Conservation (phyloP, 2,329 filamentous ascomycete species). For the Phaeosphaeria sp. region DNA sequence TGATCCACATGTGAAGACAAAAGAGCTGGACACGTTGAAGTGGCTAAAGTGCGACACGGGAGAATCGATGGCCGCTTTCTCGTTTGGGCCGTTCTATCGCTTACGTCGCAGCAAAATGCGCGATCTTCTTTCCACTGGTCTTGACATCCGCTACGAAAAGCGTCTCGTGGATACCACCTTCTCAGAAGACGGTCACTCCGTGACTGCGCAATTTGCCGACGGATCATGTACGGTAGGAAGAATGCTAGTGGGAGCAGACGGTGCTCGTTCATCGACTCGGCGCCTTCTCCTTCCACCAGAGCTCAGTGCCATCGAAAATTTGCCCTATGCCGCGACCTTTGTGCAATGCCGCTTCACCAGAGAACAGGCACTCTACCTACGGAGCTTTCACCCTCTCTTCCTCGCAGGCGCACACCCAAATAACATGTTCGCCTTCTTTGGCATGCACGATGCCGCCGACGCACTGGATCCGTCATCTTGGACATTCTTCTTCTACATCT, state of each 20-base stretch:
- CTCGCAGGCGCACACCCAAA: constrained; percentile 53
- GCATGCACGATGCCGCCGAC: constrained; percentile 51
- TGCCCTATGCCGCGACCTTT: constrained; percentile 56
- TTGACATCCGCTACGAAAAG: constrained; percentile 49
- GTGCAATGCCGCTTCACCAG: constrained; percentile 51
- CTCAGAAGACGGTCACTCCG: constrained; percentile 36
- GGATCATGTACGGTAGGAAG: constrained; percentile 36
- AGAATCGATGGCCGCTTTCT: constrained; percentile 41
- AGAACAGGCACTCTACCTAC: constrained; percentile 53
- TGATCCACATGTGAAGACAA: constrained; percentile 56
- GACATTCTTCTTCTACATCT: constrained; percentile 59
- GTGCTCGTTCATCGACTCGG: constrained; percentile 41
- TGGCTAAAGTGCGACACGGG: constrained; percentile 46
- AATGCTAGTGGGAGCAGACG: constrained; percentile 48
- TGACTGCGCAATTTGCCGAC: constrained; percentile 46
- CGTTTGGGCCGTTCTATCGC: constrained; percentile 45
- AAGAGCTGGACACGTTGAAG: constrained; percentile 40
- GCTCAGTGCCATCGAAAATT: constrained; percentile 39
- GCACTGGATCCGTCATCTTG: constrained; percentile 49
- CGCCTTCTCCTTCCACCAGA: constrained; percentile 36
- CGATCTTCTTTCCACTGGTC: constrained; percentile 32
- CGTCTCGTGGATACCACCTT: constrained; percentile 43
- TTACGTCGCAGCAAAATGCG: constrained; percentile 44
- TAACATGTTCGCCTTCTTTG: constrained; percentile 55
- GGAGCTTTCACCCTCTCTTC: constrained; percentile 54